Evolutionary conservation across 78 protist genomes (phyloP), one percentile per base, ranked within the genome.

Genomic region (Chrysochromulina tobinii): DNA sequence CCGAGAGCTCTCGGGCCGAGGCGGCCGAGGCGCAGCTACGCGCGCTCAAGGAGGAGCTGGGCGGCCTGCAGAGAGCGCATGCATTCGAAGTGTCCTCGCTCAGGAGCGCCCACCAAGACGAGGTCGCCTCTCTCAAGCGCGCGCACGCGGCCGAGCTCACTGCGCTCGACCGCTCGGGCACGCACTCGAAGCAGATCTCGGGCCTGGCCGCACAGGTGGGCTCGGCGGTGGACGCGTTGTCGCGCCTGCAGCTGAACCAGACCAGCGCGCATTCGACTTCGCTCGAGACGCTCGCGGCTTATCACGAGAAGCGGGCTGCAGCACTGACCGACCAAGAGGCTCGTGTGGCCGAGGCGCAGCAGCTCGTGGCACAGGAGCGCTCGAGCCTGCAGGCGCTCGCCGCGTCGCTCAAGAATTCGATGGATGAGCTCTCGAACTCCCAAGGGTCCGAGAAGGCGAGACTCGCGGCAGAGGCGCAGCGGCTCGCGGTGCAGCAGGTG

Each of bases 21-120:
- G 72, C 72, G 72, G 72, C 72, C 48, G 72, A 66, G n/a, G 72
- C 72, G 48, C 72, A 66, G 72, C 25, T 66, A 21, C 72, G 72
- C 9, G n/a, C n/a, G 48, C 48, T 66, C n/a, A 9, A 21, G 9
- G 72, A 66, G 72, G 72, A 66, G 72, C 48, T 21, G 9, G 72
- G n/a, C n/a, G 17, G 48, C n/a, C 3, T 6, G 9, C n/a, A 66
- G 48, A 9, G 72, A 8, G 72, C 72, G 7, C 48, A 15, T 3
- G 72, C 72, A 18, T 3, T 8, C 72, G 7, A 21, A 8, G 48
- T 14, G 18, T 9, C 72, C 9, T 9, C 72, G 7, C n/a, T 21
- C 5, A 21, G 18, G n/a, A 21, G 18, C n/a, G 25, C 23, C n/a
- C 79, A 69, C 79, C 51, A 3, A 5, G 12, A 9, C 3, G 79